These are phyloP conservation scores for Nothophytophthora sp. DNA, from an alignment of 352 stramenopile genomes.

Conservation along the genomic window DNA sequence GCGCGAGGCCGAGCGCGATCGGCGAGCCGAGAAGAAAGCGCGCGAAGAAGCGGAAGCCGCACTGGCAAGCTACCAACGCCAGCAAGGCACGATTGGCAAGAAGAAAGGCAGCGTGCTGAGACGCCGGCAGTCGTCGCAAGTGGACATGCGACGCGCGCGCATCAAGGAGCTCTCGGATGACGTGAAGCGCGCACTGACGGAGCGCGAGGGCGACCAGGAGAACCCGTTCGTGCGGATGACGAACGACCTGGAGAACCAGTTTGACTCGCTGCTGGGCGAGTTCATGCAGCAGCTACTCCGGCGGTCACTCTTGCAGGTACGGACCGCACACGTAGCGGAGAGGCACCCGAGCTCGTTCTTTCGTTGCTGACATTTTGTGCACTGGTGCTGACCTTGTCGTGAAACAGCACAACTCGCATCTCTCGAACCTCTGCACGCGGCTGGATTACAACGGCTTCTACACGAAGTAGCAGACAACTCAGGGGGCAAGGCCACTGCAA, in stretches of 20 bases:
- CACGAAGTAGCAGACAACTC: conserved; percentile 41
- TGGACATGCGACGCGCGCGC: conserved; percentile 74
- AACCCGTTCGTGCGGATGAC: conserved; percentile 82
- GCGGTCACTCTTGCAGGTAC: conserved; percentile 82
- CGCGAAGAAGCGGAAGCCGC: conserved; percentile 76
- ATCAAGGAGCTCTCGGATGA: conserved; percentile 86
- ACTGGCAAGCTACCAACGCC: conserved; percentile 63
- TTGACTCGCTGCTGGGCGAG: conserved; percentile 83
- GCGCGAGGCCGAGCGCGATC: conserved; percentile 72
- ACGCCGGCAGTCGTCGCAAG: conserved; percentile 68
- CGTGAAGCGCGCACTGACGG: conserved; percentile 69
- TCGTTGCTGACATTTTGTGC: background rate
- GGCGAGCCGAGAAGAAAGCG: conserved; percentile 78
- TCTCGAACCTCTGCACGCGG: conserved; percentile 65
- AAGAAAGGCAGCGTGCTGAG: conserved; percentile 63
- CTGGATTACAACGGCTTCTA: conserved; percentile 77
- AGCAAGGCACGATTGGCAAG: conserved; percentile 37
- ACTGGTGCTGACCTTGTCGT: background rate
- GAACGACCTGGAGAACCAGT: conserved; percentile 81
- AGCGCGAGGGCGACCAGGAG: conserved; percentile 61
- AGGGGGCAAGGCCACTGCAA: background rate
- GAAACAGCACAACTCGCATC: conserved; percentile 60
- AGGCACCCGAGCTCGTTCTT: background rate
- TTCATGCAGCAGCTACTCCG: conserved; percentile 90
- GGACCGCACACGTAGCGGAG: background rate